Evolutionary conservation across 345 rosid species (phyloP), one percentile per base, ranked within the genome.

Genomic region (Odontarrhena argentea): DNA sequence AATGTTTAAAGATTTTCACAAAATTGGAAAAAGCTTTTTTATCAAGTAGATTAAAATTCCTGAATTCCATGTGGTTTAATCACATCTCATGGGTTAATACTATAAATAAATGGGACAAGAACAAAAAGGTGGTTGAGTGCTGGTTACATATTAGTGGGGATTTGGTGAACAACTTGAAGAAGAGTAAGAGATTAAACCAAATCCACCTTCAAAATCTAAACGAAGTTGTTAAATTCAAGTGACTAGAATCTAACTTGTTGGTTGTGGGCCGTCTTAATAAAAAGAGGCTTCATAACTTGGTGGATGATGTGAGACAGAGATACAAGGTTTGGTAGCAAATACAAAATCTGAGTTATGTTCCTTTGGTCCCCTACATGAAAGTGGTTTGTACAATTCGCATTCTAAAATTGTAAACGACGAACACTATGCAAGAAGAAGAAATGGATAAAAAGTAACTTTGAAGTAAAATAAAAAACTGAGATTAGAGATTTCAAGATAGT

Each of bases 131-230:
- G 9, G 73, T 42, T 59, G 60, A 18, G 36, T 50, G 42, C 60
- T 7, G 45, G 67, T 60, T 2, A 50, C 8, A 42, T 41, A 60
- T 41, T 42, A 69, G 67, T 61, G 34, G 30, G 36, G 25, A 37
- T 60, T 69, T 60, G 74, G 67, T 69, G 67, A 69, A 60, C 74
- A 60, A 69, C 74, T 60, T 60, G 24, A 13, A 38, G 42, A 68
- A 67, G 22, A 37, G 38, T 2, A 46, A 43, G 45, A 34, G 26
- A 55, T n/a, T 4, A 34, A 54, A 53, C 72, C 65, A 68, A 68
- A 57, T 68, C 64, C 49, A 56, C 9, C 14, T 57, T 68, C n/a
- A 22, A 22, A 45, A 7, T 15, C 9, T 9, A 46, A 25, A 25
- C 6, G n/a, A 57, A 47, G 13, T 36, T 30, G 30, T 15, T 5